A percentile compares a stretch with the other conserved stretches of the same genome.
These are phyloP conservation scores for Zygotorulaspora florentina DNA, from an alignment of 805 yeast species.

Conservation along the genomic window DNA sequence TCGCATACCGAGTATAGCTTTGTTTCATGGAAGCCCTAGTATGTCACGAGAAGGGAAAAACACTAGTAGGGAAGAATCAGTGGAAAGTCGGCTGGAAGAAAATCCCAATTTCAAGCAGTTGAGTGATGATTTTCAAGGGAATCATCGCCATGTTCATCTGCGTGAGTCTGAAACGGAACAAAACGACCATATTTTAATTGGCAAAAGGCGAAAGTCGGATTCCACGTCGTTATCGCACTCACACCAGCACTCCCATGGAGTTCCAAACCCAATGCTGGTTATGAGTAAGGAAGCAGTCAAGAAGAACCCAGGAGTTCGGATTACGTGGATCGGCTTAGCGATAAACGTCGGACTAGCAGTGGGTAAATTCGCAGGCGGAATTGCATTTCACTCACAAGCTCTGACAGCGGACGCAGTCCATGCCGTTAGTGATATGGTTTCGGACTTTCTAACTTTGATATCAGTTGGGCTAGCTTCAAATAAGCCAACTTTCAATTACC, in stretches of 20 bases:
- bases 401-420: slow-evolving; percentile 92
- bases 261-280: slow-evolving; percentile 33
- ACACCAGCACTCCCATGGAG: slow-evolving; percentile 37
- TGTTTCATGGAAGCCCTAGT: neutral
- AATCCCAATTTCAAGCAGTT: slow-evolving; percentile 18
- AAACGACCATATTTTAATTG: slow-evolving; percentile 39
- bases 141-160: slow-evolving; percentile 40
- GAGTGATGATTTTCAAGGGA: slow-evolving; percentile 16
- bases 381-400: slow-evolving; percentile 91
- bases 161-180: slow-evolving; percentile 41
- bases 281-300: slow-evolving; percentile 42
- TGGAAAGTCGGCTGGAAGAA: slow-evolving; percentile 16
- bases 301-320: slow-evolving; percentile 81
- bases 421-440: slow-evolving; percentile 83
- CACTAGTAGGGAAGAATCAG: slow-evolving; percentile 9
- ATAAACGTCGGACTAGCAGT: slow-evolving; percentile 83
- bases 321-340: slow-evolving; percentile 85
- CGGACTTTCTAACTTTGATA: slow-evolving; percentile 83
- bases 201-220: slow-evolving; percentile 16
- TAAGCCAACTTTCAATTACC: slow-evolving; percentile 57
- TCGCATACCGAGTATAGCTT: neutral
- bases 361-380: slow-evolving; percentile 85
- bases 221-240: slow-evolving; percentile 21
- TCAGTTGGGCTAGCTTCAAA: slow-evolving; percentile 76
- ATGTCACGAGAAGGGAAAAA: neutral